Percentiles rank a stretch among this genome's conserved stretches.
Conservation (phyloP, 2,329 filamentous ascomycete genomes). For the Aureobasidium leucospermi region DNA sequence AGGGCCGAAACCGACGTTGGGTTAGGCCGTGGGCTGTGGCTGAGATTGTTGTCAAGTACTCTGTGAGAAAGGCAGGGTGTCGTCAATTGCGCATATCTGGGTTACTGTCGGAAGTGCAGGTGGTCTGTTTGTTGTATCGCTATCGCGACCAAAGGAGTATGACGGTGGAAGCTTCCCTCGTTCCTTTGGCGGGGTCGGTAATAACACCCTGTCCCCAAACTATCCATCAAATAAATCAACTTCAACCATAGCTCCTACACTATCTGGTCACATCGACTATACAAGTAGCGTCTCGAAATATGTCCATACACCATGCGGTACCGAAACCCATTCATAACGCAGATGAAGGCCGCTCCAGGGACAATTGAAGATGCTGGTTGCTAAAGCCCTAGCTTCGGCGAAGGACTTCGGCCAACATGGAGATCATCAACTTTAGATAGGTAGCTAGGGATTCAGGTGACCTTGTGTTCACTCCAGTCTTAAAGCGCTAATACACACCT, state of each 20-base stretch:
- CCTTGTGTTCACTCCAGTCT: background rate
- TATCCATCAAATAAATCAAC: too few species aligned
- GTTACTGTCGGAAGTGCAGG: background rate
- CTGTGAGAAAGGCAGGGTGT: background rate
- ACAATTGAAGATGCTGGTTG: too few species aligned
- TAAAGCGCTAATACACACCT: background rate
- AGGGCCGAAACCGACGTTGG: background rate
- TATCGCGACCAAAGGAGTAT: background rate
- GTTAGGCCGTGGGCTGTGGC: background rate
- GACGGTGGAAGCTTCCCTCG: slow-evolving; percentile 1
- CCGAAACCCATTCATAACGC: too few species aligned
- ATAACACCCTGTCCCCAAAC: background rate
- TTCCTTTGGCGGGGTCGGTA: background rate
- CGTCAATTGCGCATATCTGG: background rate
- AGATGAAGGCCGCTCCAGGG: too few species aligned
- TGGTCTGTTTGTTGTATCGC: background rate
- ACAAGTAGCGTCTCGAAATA: too few species aligned
- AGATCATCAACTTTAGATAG: background rate
- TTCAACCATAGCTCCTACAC: too few species aligned
- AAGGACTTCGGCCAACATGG: background rate
- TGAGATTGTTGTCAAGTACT: background rate
- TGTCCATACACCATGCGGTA: too few species aligned
- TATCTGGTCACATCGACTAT: too few species aligned
- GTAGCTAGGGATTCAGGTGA: background rate
- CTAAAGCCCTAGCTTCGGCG: background rate